Conservation (phyloP, 2,329 filamentous ascomycete species). For the Chaetoscypha palmicola region DNA sequence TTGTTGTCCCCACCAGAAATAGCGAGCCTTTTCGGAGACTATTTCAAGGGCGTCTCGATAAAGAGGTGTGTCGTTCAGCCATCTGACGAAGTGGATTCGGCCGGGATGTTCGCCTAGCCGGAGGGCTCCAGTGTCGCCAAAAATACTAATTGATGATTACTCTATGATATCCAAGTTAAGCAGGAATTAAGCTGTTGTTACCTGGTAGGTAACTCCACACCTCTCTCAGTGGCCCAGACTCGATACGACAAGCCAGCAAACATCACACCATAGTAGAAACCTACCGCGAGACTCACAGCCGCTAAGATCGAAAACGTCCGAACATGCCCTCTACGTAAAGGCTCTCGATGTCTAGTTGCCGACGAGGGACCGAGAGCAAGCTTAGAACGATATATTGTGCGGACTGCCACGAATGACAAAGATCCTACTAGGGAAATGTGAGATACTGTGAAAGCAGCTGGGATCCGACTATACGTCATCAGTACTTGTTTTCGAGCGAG, state of each 20-base stretch:
- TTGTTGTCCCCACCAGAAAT: constrained; percentile 58
- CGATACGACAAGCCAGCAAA: constrained; percentile 43
- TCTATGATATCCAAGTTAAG: too few relatives aligned
- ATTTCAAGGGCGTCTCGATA: constrained; percentile 40
- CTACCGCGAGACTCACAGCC: constrained; percentile 37
- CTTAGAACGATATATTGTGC: constrained; percentile 27
- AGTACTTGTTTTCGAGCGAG: background rate
- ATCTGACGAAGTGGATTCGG: constrained; percentile 24
- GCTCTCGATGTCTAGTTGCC: constrained; percentile 31
- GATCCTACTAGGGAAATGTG: constrained; percentile 18
- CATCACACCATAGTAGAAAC: constrained; percentile 37
- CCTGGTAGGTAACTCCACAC: constrained; percentile 35
- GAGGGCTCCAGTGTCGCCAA: constrained; percentile 28
- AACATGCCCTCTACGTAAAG: constrained; percentile 26
- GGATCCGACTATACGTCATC: constrained; percentile 14
- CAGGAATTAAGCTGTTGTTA: too few relatives aligned
- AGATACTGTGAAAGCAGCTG: constrained; percentile 11
- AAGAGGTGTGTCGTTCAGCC: constrained; percentile 26
- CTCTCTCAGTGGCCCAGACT: constrained; percentile 40
- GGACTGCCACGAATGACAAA: constrained; percentile 18
- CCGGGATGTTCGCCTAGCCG: constrained; percentile 28
- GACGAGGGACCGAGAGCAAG: constrained; percentile 32
- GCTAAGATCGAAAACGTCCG: constrained; percentile 39
- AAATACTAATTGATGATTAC: constrained; percentile 25
- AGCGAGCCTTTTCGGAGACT: constrained; percentile 45